phyloP scores from a whole-genome alignment of 257 asterid genomes.

The Eustoma russellianum region DNA sequence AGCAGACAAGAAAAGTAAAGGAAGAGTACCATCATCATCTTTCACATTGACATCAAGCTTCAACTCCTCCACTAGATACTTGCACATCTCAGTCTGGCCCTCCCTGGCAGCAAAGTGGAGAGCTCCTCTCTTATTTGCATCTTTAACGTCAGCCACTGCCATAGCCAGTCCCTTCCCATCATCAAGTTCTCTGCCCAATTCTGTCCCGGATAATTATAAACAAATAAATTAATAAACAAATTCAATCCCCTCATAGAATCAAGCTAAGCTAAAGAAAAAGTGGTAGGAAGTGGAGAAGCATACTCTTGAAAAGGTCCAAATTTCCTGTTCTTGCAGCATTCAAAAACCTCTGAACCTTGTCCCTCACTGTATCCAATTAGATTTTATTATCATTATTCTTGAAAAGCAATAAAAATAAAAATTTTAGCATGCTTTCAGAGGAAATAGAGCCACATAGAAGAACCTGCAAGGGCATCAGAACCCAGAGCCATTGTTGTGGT shows the following conservation, averaged over 20 bases:
- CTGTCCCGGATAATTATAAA: conserved; percentile 19
- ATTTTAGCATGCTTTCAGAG: not conserved
- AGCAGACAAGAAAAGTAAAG: not conserved
- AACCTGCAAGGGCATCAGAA: conserved; percentile 89
- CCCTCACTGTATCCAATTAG: conserved; percentile 47
- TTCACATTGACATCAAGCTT: conserved; percentile 58
- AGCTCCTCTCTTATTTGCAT: conserved; percentile 96
- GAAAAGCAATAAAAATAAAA: not conserved
- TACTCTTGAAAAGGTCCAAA: conserved; percentile 59
- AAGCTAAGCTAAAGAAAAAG: not conserved
- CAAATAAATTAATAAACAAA: not conserved
- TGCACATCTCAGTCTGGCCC: conserved; percentile 82
- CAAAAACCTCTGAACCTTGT: conserved; percentile 48
- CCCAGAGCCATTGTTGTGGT: conserved; percentile 18
- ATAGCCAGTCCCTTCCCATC: conserved; percentile 69
- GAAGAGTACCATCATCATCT: conserved; percentile 74
- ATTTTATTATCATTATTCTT: conserved; percentile 5
- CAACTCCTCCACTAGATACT: conserved; percentile 81
- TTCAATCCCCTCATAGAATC: not conserved
- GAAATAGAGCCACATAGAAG: not conserved
- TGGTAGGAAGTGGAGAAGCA: conserved; percentile 12
- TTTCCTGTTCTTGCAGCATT: conserved; percentile 77
- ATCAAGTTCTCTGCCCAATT: conserved; percentile 59
- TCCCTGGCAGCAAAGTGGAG: conserved; percentile 92
- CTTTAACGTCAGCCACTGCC: conserved; percentile 73